Conservation (phyloP, 1,284 basidiomycete species). For the Butyriboletus appendiculatus region DNA sequence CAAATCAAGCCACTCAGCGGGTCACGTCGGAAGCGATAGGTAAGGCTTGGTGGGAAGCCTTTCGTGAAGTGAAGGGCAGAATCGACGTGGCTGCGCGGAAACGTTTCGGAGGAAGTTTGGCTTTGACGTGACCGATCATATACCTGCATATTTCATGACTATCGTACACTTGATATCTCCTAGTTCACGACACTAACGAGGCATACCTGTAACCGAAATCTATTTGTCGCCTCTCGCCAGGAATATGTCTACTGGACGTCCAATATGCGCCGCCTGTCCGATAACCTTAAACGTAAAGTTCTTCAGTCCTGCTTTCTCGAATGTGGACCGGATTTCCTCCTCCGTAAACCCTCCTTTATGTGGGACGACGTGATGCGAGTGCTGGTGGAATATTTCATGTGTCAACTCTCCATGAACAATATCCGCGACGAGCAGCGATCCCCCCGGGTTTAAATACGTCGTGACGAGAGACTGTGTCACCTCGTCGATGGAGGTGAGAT, state of each 20-base stretch:
- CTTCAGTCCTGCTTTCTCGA: constrained; percentile 49
- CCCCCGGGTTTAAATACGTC: constrained; percentile 59
- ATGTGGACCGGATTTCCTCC: constrained; percentile 45
- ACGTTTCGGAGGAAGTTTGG: constrained; percentile 68
- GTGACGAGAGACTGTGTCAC: constrained; percentile 52
- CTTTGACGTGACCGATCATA: constrained; percentile 27
- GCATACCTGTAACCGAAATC: neutral
- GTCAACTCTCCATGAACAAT: constrained; percentile 36
- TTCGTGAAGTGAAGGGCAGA: constrained; percentile 58
- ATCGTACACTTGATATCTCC: neutral
- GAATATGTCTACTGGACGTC: constrained; percentile 45
- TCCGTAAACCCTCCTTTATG: constrained; percentile 54
- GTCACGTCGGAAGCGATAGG: constrained; percentile 46
- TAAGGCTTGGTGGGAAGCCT: constrained; percentile 76
- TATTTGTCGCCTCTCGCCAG: constrained; percentile 47
- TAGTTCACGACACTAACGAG: neutral
- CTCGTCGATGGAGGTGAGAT: constrained; percentile 52
- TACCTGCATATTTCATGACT: neutral
- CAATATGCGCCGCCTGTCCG: constrained; percentile 35
- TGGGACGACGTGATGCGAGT: constrained; percentile 47
- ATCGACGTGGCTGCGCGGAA: constrained; percentile 61
- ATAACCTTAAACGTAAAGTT: constrained; percentile 42
- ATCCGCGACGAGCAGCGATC: constrained; percentile 61
- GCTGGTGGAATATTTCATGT: constrained; percentile 28
- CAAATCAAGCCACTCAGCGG: constrained; percentile 33